Base-by-base conservation (phyloP, 345 rosid genomes). In the Psidium friedrichsthalianum region DNA sequence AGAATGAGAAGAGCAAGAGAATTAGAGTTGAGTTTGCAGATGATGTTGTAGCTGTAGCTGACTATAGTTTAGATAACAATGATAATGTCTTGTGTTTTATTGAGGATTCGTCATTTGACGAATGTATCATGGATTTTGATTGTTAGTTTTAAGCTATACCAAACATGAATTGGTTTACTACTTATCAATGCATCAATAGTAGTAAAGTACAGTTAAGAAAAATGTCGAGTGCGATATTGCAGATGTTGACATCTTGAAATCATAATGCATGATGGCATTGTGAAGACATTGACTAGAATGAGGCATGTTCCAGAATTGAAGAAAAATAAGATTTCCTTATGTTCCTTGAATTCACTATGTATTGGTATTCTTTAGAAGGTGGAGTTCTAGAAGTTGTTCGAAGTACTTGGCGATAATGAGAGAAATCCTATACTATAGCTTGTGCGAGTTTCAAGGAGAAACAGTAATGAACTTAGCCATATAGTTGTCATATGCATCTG, bases 11-110 rank as follows among this genome's bases (percentile, higher is more conserved):
- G 20, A 1, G 36, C 13, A 13, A 6, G 40, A 16, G 15, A 29
- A 29, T 32, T 16, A 64, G 1, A 64, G 5, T 15, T 64, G 11
- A 29, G 5, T 7, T 21, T 7, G 4, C 9, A 29, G 5, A 64
- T 29, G 22, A 64, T 32, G 9, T 64, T 64, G 44, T 8, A 64
- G 8, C 1, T 32, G 11, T 32, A 64, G 1, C 6, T 15, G 0
- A 64, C 3, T 14, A 4, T 61, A 14, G 27, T 64, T 64, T 0
- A 1, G 32, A 64, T 64, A 16, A 5, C 0, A 2, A 0, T 32
- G 3, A 16, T 64, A 29, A 5, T 64, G 76, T 16, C 8, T 64
- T 20, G 5, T 64, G 4, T 64, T 2, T 16, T 32, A 29, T 22
- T 32, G 8, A 2, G 22, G 12, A 64, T 64, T 64, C 4, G 21